Conservation (phyloP, 768 basidiomycete species). For the Termitomyces sp. region DNA sequence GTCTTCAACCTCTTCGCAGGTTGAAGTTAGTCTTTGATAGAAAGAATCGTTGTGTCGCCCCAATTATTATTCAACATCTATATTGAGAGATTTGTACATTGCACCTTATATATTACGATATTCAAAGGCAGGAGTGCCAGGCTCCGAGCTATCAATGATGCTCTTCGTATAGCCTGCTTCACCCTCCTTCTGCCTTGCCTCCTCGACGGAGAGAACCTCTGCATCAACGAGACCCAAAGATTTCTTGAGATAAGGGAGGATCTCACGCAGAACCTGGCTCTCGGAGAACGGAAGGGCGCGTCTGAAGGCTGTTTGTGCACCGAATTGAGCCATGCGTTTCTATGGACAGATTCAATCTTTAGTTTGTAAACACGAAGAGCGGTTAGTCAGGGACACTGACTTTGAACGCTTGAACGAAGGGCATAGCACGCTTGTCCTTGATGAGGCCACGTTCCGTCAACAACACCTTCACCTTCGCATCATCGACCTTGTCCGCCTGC, state of each 20-base stretch:
- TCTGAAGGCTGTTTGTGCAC: slow-evolving; percentile 73
- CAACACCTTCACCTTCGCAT: slow-evolving; percentile 67
- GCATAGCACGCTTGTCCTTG: slow-evolving; percentile 96
- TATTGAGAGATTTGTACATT: too few relatives aligned
- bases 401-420: slow-evolving; percentile 92
- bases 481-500: slow-evolving; percentile 67
- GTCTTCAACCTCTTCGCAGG: too few relatives aligned
- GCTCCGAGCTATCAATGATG: slow-evolving; percentile 85
- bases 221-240: slow-evolving; percentile 68
- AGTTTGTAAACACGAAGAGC: not conserved
- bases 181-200: slow-evolving; percentile 52
- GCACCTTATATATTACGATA: slow-evolving; percentile 67
- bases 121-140: slow-evolving; percentile 82
- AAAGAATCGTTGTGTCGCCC: too few relatives aligned
- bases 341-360: slow-evolving; percentile 25
- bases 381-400: slow-evolving; percentile 34
- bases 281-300: slow-evolving; percentile 85
- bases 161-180: slow-evolving; percentile 57
- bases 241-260: slow-evolving; percentile 79
- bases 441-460: slow-evolving; percentile 72
- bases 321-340: slow-evolving; percentile 81
- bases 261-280: slow-evolving; percentile 60
- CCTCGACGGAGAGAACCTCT: slow-evolving; percentile 66
- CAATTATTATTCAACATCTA: too few relatives aligned
- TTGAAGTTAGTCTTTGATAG: too few relatives aligned